Conservation (phyloP, 2,329 filamentous ascomycete species). For the Mollisia scopiformis region DNA sequence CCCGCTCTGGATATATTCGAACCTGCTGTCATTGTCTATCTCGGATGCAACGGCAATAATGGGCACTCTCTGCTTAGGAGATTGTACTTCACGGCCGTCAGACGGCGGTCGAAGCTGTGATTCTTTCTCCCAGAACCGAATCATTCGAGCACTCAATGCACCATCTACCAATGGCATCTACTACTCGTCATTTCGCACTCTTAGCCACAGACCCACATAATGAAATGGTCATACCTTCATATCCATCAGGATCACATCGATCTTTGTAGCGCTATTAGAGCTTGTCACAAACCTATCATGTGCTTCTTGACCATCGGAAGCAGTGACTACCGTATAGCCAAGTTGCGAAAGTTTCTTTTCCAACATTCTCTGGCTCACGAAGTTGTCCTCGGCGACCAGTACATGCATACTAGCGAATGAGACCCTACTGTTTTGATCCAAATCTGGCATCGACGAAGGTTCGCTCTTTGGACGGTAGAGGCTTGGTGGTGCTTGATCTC, state of each 20-base stretch:
- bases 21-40: constrained; percentile 23
- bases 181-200: neutral
- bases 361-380: neutral
- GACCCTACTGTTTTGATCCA: neutral
- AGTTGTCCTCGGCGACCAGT: neutral
- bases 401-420: neutral
- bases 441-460: neutral
- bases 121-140: constrained; percentile 24
- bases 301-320: constrained; percentile 38
- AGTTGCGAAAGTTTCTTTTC: neutral
- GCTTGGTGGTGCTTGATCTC: neutral
- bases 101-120: neutral
- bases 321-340: neutral
- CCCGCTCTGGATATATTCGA: constrained; percentile 30
- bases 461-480: neutral
- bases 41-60: constrained; percentile 31
- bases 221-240: constrained; percentile 18
- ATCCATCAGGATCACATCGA: constrained; percentile 33
- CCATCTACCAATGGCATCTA: constrained; percentile 32
- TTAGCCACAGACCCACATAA: too few relatives aligned
- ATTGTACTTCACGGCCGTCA: constrained; percentile 1
- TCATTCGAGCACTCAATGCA: constrained; percentile 25
- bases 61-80: constrained; percentile 11
- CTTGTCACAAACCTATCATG: constrained; percentile 71
- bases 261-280: neutral